These are phyloP conservation scores for Candida sakaeoensis DNA, from an alignment of 805 yeast species.

Conservation along the genomic window DNA sequence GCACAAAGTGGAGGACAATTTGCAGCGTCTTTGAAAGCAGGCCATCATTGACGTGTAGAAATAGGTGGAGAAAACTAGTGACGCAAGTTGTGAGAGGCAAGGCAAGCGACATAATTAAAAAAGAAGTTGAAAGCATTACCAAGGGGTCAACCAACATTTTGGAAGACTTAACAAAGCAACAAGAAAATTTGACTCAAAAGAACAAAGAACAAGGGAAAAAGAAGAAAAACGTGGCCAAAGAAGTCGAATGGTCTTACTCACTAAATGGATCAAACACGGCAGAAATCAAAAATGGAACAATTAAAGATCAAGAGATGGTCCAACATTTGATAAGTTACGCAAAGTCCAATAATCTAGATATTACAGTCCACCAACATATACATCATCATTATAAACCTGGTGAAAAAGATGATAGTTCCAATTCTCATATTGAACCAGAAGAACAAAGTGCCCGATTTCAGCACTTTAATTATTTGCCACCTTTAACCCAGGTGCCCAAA, in stretches of 20 bases:
- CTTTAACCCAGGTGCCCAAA: constrained; percentile 67
- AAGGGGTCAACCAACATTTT: constrained; percentile 12
- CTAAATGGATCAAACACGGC: constrained; percentile 38
- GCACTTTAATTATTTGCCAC: constrained; percentile 74
- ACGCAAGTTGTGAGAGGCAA: constrained; percentile 69
- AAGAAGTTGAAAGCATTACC: constrained; percentile 56
- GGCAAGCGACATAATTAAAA: constrained; percentile 51
- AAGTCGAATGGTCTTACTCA: constrained; percentile 63
- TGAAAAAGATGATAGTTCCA: constrained; percentile 4
- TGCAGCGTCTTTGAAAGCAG: constrained; percentile 69
- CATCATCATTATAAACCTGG: constrained; percentile 60
- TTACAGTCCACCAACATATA: constrained; percentile 81
- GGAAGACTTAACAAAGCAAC: constrained; percentile 9
- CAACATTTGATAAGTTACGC: constrained; percentile 60
- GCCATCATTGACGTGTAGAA: constrained; percentile 86
- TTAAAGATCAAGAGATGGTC: constrained; percentile 51
- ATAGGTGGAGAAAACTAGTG: constrained; percentile 86
- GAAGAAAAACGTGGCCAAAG: constrained; percentile 1
- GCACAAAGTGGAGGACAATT: constrained; percentile 87
- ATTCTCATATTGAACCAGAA: constrained; percentile 40
- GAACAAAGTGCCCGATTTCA: constrained; percentile 55
- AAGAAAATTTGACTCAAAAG: constrained; percentile 8
- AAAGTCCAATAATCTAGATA: constrained; percentile 48
- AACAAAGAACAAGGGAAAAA: constrained; percentile 1
- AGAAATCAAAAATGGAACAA: constrained; percentile 42